Evolutionary conservation across 257 asterid genomes (phyloP).

Genomic region (Gynochthodes officinalis): DNA sequence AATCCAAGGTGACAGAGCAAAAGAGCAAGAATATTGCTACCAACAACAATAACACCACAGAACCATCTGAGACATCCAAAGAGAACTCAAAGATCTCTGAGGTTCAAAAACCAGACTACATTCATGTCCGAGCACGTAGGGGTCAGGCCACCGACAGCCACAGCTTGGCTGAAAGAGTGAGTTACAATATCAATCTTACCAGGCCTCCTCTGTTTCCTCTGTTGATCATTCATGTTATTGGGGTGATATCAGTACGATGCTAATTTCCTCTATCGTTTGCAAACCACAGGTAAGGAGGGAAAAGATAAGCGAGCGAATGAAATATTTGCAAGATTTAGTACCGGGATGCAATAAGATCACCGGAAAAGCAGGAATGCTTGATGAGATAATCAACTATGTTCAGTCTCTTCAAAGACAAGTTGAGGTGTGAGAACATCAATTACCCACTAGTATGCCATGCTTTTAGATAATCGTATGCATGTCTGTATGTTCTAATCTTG

Average conservation of each 20-base stretch:
- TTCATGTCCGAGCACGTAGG: conserved; percentile 93
- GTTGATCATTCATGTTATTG: conserved; percentile 4
- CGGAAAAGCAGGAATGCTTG: conserved; percentile 96
- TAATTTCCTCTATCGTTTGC: neutral
- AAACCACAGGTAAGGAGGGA: conserved; percentile 75
- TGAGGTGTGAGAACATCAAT: conserved; percentile 44
- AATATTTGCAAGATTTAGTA: conserved; percentile 76
- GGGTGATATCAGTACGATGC: neutral
- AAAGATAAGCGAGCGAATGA: conserved; percentile 93
- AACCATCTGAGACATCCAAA: conserved; percentile 27
- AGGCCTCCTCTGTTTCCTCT: neutral
- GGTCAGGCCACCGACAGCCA: conserved; percentile 99
- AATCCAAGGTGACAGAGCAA: conserved; percentile 47
- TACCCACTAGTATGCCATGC: neutral
- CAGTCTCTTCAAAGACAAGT: conserved; percentile 97
- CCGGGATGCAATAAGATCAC: conserved; percentile 91
- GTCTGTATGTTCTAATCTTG: conserved; percentile 11
- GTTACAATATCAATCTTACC: conserved; percentile 15
- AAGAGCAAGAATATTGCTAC: conserved; percentile 37
- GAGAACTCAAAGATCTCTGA: conserved; percentile 50
- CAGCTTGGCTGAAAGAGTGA: conserved; percentile 94
- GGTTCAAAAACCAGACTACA: conserved; percentile 64
- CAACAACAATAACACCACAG: conserved; percentile 28
- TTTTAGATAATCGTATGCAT: neutral
- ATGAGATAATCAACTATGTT: conserved; percentile 89